These are phyloP conservation scores for Nitzschia palea DNA, from an alignment of 108 stramenopile genomes.

Conservation along the genomic window DNA sequence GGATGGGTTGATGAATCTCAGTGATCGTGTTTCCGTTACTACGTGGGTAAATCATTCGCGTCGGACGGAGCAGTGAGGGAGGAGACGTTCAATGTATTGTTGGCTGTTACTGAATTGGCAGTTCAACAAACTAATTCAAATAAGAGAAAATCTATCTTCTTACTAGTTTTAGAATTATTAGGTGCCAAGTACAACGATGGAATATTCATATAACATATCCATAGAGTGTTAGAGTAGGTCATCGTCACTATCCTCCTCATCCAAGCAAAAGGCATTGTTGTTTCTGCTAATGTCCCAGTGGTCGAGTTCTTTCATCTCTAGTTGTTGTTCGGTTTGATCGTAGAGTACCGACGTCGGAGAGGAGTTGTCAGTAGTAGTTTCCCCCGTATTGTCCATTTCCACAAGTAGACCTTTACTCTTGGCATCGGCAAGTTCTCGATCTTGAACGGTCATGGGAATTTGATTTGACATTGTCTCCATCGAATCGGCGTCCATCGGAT, in stretches of 20 bases:
- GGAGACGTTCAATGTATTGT: slow-evolving; percentile 54
- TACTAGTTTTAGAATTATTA: too few species aligned
- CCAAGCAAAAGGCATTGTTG: slow-evolving; percentile 26
- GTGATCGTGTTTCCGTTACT: slow-evolving; percentile 45
- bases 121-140: slow-evolving; percentile 1
- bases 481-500: neutral
- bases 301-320: slow-evolving; percentile 16
- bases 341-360: slow-evolving; percentile 2
- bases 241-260: slow-evolving; percentile 42
- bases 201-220: too few species aligned
- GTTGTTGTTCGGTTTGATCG: neutral
- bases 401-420: slow-evolving; percentile 11
- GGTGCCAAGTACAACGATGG: too few species aligned
- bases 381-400: neutral
- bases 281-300: slow-evolving; percentile 15
- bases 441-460: slow-evolving; percentile 10
- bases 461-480: neutral
- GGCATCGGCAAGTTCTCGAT: slow-evolving; percentile 23
- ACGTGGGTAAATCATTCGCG: neutral
- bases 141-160: too few species aligned
- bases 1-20: slow-evolving; percentile 78
- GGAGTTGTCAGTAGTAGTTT: neutral
- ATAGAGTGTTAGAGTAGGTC: slow-evolving; percentile 40
- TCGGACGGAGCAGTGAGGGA: slow-evolving; percentile 56
- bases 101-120: slow-evolving; percentile 38